Percentiles rank a stretch among this genome's conserved stretches.
Evolutionary conservation across 2,329 filamentous ascomycete genomes (phyloP).

Genomic region (Arthroderma sp.): DNA sequence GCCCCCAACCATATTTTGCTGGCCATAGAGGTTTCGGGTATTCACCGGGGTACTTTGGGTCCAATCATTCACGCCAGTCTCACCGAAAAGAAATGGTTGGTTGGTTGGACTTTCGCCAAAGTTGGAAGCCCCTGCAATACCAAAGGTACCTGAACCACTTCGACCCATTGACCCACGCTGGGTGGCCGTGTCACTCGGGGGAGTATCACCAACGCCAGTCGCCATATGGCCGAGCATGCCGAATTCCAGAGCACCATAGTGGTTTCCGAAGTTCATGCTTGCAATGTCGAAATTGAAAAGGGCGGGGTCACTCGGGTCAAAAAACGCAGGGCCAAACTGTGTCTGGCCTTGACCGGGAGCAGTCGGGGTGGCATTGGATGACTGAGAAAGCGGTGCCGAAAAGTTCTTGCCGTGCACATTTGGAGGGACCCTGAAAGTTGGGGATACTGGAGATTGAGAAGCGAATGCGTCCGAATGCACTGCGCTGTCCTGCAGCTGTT

Average conservation of each 20-base stretch:
- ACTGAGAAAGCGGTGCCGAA: constrained; percentile 33
- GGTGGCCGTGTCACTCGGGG: constrained; percentile 49
- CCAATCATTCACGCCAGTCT: constrained; percentile 36
- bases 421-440: constrained; percentile 49
- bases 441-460: constrained; percentile 61
- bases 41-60: constrained; percentile 18
- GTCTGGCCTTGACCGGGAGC: constrained; percentile 28
- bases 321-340: constrained; percentile 45
- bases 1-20: constrained; percentile 23
- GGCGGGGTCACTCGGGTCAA: constrained; percentile 83
- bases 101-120: constrained; percentile 34
- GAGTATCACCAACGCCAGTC: constrained; percentile 70
- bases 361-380: constrained; percentile 35
- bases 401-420: constrained; percentile 24
- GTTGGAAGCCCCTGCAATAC: constrained; percentile 21
- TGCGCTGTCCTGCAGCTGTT: constrained; percentile 29
- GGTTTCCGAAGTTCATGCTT: constrained; percentile 86
- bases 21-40: constrained; percentile 21
- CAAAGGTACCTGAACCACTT: constrained; percentile 30
- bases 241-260: constrained; percentile 91
- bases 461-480: constrained; percentile 42
- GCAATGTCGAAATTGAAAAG: constrained; percentile 94
- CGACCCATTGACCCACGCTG: constrained; percentile 34
- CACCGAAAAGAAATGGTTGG: constrained; percentile 34
- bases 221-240: constrained; percentile 95